These are phyloP conservation scores for Inga laurina DNA, from an alignment of 306 rosid genomes.

Conservation along the genomic window DNA sequence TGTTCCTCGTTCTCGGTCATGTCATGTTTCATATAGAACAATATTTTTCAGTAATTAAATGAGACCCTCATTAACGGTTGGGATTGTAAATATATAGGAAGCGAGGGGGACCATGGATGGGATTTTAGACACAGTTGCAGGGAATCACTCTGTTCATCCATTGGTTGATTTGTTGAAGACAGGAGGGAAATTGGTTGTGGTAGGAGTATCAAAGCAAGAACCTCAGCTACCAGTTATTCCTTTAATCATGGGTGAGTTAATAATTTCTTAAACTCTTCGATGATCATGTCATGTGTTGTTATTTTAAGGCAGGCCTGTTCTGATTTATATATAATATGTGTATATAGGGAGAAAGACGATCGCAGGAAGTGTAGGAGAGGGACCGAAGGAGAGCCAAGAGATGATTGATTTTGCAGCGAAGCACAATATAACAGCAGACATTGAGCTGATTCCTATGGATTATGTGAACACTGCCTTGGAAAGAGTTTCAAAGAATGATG, in stretches of 20 bases:
- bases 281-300: too few relatives aligned
- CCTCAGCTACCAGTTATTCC: conserved; percentile 34
- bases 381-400: conserved; percentile 24
- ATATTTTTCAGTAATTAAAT: too few relatives aligned
- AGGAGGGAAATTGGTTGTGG: conserved; percentile 42
- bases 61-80: not conserved
- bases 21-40: too few relatives aligned
- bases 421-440: conserved; percentile 27
- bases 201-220: conserved; percentile 40
- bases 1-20: too few relatives aligned
- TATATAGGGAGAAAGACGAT: conserved; percentile 31
- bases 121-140: conserved; percentile 51
- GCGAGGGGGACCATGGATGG: conserved; percentile 49
- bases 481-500: conserved; percentile 26
- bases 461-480: conserved; percentile 38
- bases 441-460: conserved; percentile 34
- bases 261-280: too few relatives aligned
- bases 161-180: conserved; percentile 37
- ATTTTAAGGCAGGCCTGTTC: too few relatives aligned
- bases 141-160: conserved; percentile 38
- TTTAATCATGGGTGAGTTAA: conserved; percentile 31
- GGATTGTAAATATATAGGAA: not conserved
- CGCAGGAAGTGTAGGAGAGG: conserved; percentile 18
- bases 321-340: too few relatives aligned
- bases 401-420: conserved; percentile 36